Conservation (phyloP, 1,284 basidiomycete genomes). For the Moniliophthora roreri region DNA sequence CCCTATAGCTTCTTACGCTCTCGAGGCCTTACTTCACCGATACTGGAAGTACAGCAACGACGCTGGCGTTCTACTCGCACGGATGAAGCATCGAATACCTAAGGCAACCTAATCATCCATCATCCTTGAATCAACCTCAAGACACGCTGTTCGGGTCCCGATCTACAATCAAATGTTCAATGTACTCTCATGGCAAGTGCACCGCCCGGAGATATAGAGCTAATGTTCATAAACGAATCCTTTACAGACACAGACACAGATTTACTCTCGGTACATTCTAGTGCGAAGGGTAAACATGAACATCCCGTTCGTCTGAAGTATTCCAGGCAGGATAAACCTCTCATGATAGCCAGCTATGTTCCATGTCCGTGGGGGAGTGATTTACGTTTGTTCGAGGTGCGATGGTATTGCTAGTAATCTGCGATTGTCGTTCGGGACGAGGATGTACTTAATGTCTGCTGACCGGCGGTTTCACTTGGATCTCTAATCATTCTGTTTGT, state of each 20-base stretch:
- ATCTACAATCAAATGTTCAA: slow-evolving; percentile 39
- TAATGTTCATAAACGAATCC: slow-evolving; percentile 28
- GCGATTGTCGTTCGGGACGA: slow-evolving; percentile 30
- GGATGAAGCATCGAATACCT: slow-evolving; percentile 52
- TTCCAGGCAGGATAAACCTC: slow-evolving; percentile 33
- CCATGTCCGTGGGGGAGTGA: slow-evolving; percentile 27
- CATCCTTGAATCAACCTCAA: not conserved
- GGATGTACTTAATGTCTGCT: too few relatives aligned
- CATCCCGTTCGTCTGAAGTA: slow-evolving; percentile 37
- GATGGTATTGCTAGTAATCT: slow-evolving; percentile 20
- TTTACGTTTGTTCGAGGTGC: not conserved
- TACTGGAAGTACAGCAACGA: slow-evolving; percentile 49
- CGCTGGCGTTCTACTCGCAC: slow-evolving; percentile 41
- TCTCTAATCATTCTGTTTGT: too few relatives aligned
- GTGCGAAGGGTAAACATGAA: slow-evolving; percentile 52
- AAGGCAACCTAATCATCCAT: slow-evolving; percentile 33
- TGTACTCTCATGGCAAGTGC: slow-evolving; percentile 56
- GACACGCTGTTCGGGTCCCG: slow-evolving; percentile 34
- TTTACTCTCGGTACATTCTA: slow-evolving; percentile 40
- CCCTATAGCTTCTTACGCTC: slow-evolving; percentile 32
- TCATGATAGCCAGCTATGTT: slow-evolving; percentile 43
- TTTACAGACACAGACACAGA: not conserved
- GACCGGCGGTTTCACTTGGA: too few relatives aligned
- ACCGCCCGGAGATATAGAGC: slow-evolving; percentile 50
- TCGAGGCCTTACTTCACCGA: slow-evolving; percentile 35